Percentiles rank a stretch among this genome's conserved stretches.
Conservation (phyloP, 1,139 yeast genomes). For the Yamadazyma sp. region DNA sequence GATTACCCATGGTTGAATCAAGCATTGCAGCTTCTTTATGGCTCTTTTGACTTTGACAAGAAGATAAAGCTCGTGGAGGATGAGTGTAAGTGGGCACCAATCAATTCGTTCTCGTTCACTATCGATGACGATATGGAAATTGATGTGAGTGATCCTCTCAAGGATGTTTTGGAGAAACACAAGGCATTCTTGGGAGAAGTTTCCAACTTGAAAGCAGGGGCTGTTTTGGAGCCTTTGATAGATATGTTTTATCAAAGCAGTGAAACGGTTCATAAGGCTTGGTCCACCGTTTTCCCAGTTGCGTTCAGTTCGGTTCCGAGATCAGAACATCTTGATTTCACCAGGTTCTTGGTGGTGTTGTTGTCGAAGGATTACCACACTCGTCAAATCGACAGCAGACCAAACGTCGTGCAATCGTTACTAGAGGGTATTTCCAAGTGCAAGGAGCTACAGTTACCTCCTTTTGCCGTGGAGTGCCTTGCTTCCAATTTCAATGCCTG, state of each 20-base stretch:
- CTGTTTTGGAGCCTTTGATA: slow-evolving; percentile 66
- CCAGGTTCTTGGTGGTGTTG: slow-evolving; percentile 73
- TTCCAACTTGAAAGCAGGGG: slow-evolving; percentile 52
- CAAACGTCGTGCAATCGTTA: slow-evolving; percentile 83
- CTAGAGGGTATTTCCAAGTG: slow-evolving; percentile 79
- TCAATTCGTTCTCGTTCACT: slow-evolving; percentile 46
- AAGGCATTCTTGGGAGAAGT: slow-evolving; percentile 46
- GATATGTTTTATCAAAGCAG: slow-evolving; percentile 84
- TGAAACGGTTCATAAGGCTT: slow-evolving; percentile 76
- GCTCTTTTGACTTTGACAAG: slow-evolving; percentile 62
- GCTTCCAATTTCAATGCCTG: slow-evolving; percentile 89
- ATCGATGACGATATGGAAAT: slow-evolving; percentile 26
- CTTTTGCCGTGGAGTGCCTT: slow-evolving; percentile 86
- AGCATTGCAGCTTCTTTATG: slow-evolving; percentile 83
- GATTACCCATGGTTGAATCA: slow-evolving; percentile 96
- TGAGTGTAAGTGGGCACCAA: slow-evolving; percentile 57
- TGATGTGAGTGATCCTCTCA: slow-evolving; percentile 24
- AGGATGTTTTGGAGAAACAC: slow-evolving; percentile 50
- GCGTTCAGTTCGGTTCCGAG: slow-evolving; percentile 73
- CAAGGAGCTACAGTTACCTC: slow-evolving; percentile 80
- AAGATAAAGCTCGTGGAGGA: slow-evolving; percentile 43
- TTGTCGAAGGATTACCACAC: slow-evolving; percentile 89
- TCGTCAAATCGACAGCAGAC: slow-evolving; percentile 82
- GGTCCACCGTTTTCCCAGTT: slow-evolving; percentile 82
- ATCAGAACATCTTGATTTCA: slow-evolving; percentile 80